These are phyloP conservation scores for Penicillium diatomitis DNA, from an alignment of 495 filamentous ascomycete genomes.

Conservation along the genomic window DNA sequence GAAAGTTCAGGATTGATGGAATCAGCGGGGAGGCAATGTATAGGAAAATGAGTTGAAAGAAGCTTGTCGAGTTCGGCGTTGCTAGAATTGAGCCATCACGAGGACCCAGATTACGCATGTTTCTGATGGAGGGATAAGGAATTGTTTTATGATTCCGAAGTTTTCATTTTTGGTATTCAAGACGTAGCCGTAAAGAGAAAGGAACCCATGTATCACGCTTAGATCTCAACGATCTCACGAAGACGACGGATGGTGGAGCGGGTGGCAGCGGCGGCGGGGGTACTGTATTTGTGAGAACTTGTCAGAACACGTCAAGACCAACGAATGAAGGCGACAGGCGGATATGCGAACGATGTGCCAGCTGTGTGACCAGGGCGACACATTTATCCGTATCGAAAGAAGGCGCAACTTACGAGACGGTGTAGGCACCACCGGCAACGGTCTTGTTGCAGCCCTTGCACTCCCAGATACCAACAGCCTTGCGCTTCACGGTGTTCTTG, in stretches of 20 bases:
- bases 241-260: slow-evolving; percentile 95
- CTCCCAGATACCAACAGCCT: slow-evolving; percentile 92
- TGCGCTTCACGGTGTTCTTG: slow-evolving; percentile 86
- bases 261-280: slow-evolving; percentile 90
- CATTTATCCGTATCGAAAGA: too few relatives aligned
- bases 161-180: slow-evolving; percentile 37
- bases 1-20: too few relatives aligned
- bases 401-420: slow-evolving; percentile 71
- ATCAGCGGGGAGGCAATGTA: too few relatives aligned
- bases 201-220: slow-evolving; percentile 41
- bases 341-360: too few relatives aligned
- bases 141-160: slow-evolving; percentile 28
- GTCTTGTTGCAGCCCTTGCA: slow-evolving; percentile 91
- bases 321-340: too few relatives aligned
- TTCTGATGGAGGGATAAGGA: slow-evolving; percentile 5
- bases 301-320: too few relatives aligned
- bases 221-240: slow-evolving; percentile 96
- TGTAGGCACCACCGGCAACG: slow-evolving; percentile 93
- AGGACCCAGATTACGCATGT: background rate
- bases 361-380: too few relatives aligned
- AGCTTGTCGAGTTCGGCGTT: too few relatives aligned
- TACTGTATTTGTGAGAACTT: slow-evolving; percentile 45
- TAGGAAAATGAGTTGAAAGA: too few relatives aligned
- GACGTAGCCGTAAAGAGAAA: slow-evolving; percentile 34
- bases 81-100: too few relatives aligned